phyloP scores from a whole-genome alignment of 2,329 filamentous ascomycete genomes.

The Ampelomyces quisqualis region DNA sequence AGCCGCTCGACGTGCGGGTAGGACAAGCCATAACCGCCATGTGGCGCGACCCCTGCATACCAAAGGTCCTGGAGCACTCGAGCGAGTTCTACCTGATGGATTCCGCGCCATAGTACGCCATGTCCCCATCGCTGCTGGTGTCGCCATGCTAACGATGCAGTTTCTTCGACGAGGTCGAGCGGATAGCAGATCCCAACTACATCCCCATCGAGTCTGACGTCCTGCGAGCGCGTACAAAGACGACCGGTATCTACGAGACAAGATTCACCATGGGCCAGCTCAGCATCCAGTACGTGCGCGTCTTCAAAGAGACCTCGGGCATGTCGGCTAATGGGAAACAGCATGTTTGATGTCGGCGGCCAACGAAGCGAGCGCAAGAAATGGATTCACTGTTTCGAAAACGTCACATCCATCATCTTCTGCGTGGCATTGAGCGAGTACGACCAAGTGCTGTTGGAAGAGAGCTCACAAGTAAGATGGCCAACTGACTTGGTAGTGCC shows the following conservation, averaged over 20 bases:
- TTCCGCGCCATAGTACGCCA: constrained; percentile 88
- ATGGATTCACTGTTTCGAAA: constrained; percentile 99
- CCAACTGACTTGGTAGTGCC: constrained; percentile 7
- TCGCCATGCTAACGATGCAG: constrained; percentile 51
- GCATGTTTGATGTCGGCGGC: constrained; percentile 98
- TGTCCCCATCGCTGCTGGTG: background rate
- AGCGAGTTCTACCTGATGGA: constrained; percentile 99
- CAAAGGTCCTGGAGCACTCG: constrained; percentile 84
- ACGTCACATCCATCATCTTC: constrained; percentile 99
- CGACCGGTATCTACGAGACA: constrained; percentile 98
- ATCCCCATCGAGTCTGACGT: constrained; percentile 94
- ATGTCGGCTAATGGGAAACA: constrained; percentile 49
- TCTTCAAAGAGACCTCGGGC: constrained; percentile 8
- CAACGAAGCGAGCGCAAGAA: constrained; percentile 98
- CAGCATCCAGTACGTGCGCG: constrained; percentile 83
- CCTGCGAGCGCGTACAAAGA: constrained; percentile 92
- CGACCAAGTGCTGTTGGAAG: constrained; percentile 93
- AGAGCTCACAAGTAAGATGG: constrained; percentile 83
- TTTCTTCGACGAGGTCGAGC: constrained; percentile 90
- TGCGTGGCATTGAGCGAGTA: constrained; percentile 98
- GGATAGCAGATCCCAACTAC: constrained; percentile 83
- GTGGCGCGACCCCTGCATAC: constrained; percentile 86
- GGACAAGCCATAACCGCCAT: constrained; percentile 80
- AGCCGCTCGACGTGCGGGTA: constrained; percentile 76
- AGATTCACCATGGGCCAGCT: constrained; percentile 98